Evolutionary conservation across 164 flowering plant genomes (phyloP), one percentile per base, ranked within the genome.

Genomic region (Sedum album): DNA sequence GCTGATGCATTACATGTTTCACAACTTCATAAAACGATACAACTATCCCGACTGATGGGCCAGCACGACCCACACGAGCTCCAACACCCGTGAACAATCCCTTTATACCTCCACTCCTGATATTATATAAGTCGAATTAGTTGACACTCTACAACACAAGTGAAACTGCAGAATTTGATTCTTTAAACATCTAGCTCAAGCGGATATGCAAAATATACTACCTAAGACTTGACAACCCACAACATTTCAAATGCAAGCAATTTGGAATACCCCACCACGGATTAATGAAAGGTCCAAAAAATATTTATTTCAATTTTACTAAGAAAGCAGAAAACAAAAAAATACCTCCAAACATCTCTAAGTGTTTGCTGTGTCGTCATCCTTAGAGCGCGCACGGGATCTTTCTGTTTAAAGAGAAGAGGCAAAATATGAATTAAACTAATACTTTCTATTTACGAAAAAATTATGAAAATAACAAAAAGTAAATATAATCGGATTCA

Each of bases 21-120:
- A 87, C 91, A 15, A 90, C 96, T 75, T 94, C 99, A 65, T 94
- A 94, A 72, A 90, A 91, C n/a, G 99, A 94, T 66, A 94, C 86
- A 14, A 94, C 96, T 38, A 91, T 91, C 28, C 96, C 97, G 39
- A 91, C 99, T 0, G 99, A 94, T n/a, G 97, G 99, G 20, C 97
- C 97, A 6, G 90, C 93, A 53, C 96, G 95, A 14, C 75, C 96
- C 70, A 94, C 87, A 33, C 99, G 89, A 38, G 99, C 97, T 23
- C 97, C 96, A 21, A 83, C 80, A 33, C 97, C 97, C 3, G 86
- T 85, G 38, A 94, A 94, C 14, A 91, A 81, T 33, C 96, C 95
- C 72, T 75, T 87, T 78, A 88, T 68, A 61, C 96, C 87, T 71
- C 91, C 88, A 74, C 78, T 86, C 79, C 97, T 91, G 88, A 44